Percentiles rank a stretch among this genome's conserved stretches.
Conservation (phyloP, 306 rosid species). For the Fragaria ananassa region DNA sequence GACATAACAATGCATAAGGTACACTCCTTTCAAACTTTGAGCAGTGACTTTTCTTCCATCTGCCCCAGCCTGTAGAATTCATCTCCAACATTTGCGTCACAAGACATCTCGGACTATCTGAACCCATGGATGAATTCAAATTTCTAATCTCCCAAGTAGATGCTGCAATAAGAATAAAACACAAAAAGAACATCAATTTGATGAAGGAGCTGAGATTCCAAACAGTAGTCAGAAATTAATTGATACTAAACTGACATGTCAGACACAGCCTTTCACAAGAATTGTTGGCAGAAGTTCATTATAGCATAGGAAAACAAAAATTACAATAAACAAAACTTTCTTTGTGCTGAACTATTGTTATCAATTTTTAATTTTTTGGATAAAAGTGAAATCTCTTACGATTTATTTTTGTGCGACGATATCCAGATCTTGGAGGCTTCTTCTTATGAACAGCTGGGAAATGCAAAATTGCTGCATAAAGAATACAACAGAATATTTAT, state of each 20-base stretch:
- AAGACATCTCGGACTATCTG: conserved; percentile 56
- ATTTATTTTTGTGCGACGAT: conserved; percentile 74
- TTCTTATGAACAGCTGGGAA: conserved; percentile 73
- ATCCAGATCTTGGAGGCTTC: conserved; percentile 81
- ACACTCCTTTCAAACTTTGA: conserved; percentile 84
- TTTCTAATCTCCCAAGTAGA: conserved; percentile 89
- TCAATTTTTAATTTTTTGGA: not conserved
- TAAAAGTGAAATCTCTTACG: conserved; percentile 57
- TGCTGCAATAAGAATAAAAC: conserved; percentile 43
- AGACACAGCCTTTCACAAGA: not conserved
- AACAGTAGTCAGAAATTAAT: not conserved
- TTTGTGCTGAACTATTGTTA: not conserved
- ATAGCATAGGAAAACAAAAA: conserved; percentile 1
- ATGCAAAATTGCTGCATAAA: conserved; percentile 78
- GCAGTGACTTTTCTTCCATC: conserved; percentile 67
- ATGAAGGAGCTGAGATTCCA: not conserved
- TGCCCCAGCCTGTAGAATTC: conserved; percentile 56
- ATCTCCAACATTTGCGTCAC: conserved; percentile 91
- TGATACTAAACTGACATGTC: not conserved
- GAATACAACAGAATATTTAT: conserved; percentile 3
- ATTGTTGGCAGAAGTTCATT: not conserved
- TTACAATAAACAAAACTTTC: not conserved
- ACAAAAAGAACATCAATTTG: conserved; percentile 14
- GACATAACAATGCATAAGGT: conserved; percentile 79
- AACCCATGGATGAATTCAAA: conserved; percentile 69